These are phyloP conservation scores for Oryza australiensis DNA, from an alignment of 176 grass and related monocot genomes.

Conservation along the genomic window DNA sequence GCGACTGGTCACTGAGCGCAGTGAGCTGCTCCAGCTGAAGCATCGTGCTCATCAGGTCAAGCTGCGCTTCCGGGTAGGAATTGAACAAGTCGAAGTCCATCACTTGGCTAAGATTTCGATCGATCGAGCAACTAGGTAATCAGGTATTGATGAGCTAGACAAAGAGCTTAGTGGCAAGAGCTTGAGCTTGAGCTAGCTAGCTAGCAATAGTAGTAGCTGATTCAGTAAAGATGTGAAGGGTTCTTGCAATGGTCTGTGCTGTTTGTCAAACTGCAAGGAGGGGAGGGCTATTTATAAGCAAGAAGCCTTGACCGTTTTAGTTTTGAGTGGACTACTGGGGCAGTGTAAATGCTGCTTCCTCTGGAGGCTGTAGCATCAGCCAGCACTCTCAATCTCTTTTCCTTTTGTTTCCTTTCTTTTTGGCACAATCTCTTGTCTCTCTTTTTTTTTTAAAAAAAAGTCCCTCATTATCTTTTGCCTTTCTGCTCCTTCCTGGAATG, in stretches of 20 bases:
- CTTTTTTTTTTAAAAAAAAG: not conserved
- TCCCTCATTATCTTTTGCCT: not conserved
- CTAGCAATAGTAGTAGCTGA: not conserved
- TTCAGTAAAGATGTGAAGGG: constrained; percentile 40
- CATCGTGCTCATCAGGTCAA: constrained; percentile 85
- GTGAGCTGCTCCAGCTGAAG: constrained; percentile 73
- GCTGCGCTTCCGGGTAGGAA: constrained; percentile 66
- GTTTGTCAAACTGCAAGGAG: constrained; percentile 37
- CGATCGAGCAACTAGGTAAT: not conserved
- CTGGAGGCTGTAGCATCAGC: constrained; percentile 25
- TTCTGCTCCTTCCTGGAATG: constrained; percentile 44
- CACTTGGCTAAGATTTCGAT: not conserved
- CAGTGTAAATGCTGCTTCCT: constrained; percentile 32
- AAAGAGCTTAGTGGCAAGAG: not conserved
- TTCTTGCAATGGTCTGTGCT: constrained; percentile 31
- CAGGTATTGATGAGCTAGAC: not conserved
- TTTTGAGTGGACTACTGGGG: constrained; percentile 32
- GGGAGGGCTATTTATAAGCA: constrained; percentile 66
- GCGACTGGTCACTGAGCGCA: constrained; percentile 34
- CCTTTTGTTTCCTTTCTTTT: not conserved
- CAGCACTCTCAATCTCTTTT: not conserved
- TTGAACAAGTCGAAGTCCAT: constrained; percentile 75
- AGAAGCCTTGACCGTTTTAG: not conserved
- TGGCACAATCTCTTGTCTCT: not conserved
- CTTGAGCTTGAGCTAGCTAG: constrained; percentile 19